Evolutionary conservation across 1,284 basidiomycete species (phyloP), one percentile per base, ranked within the genome.

Genomic region (Ceraceosorus guamensis): DNA sequence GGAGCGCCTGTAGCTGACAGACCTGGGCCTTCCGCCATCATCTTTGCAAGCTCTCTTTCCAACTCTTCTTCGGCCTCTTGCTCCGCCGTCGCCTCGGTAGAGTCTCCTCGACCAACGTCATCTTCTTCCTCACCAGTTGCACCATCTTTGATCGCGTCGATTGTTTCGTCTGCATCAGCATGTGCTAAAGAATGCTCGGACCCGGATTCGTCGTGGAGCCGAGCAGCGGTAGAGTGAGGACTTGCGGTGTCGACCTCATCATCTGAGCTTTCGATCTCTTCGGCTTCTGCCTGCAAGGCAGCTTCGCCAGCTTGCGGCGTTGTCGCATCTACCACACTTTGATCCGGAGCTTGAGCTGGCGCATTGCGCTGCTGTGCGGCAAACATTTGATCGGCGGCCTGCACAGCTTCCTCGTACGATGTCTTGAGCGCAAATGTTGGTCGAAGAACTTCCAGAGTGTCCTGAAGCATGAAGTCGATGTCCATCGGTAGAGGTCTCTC

Each of bases 11-110:
- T 14, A 14, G 32, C 30, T 13, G 52, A 41, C 8, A 48, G 37
- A 43, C 32, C 48, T 35, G 48, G 48, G 80, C n/a, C 86, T 82
- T 70, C 91, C 85, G 8, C 85, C 81, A 44, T 85, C 81, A 99
- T 87, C 79, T 89, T 93, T 1, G 93, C 91, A 31, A 99, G 83
- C 76, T 98, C 95, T 73, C 91, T 89, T 8, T 85, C 89, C 71
- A 99, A 97, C 46, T 93, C 93, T 5, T 86, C 87, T 49, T 93
- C 88, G 33, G 89, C 91, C 68, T 93, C 89, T 65, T 88, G 85
- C 8, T 71, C 71, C 46, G 18, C 16, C 39, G 39, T 41, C 39
- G 39, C 39, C 3, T 11, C 39, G 11, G 39, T 41, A 11, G 39
- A 11, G 39, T 24, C 24, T 3, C 24, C 24, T 2, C 24, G 24